A percentile compares a stretch with the other conserved stretches of the same genome.
Evolutionary conservation across 257 asterid species (phyloP).

Genomic region (Scutellaria minor): DNA sequence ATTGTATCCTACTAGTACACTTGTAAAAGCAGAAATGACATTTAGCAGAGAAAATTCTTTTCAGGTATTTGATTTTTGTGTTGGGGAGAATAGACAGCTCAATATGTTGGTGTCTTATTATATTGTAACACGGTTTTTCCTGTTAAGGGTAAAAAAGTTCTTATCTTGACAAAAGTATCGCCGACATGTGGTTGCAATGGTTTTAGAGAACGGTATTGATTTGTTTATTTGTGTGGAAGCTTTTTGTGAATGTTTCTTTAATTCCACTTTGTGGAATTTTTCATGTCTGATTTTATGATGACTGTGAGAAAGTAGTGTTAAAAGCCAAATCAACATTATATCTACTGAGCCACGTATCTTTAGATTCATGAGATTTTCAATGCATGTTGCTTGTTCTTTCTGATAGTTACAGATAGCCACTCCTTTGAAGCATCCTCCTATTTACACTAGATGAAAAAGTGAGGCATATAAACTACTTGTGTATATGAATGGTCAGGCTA

Average conservation of each 20-base stretch:
- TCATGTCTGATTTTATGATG: slow-evolving; percentile 12
- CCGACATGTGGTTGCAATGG: slow-evolving; percentile 8
- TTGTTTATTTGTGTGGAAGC: slow-evolving; percentile 4
- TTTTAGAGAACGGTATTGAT: slow-evolving; percentile 12
- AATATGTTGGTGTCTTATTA: slow-evolving; percentile 22
- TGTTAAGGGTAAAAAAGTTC: background rate
- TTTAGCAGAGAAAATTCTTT: background rate
- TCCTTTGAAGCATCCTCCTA: background rate
- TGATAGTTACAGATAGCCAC: background rate
- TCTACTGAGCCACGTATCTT: slow-evolving; percentile 3
- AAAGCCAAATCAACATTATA: background rate
- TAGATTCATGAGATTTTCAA: slow-evolving; percentile 8
- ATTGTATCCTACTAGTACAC: slow-evolving; percentile 20
- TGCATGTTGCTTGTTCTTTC: background rate
- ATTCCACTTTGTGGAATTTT: background rate
- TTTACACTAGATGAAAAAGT: background rate
- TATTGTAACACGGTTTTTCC: background rate
- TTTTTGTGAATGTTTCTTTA: slow-evolving; percentile 4
- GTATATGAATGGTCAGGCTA: background rate
- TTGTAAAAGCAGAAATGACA: slow-evolving; percentile 10
- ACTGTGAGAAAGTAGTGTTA: slow-evolving; percentile 8
- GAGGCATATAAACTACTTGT: background rate
- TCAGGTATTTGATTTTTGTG: background rate
- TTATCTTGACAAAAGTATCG: background rate
- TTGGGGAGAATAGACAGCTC: slow-evolving; percentile 14